Evolutionary conservation across 2,329 filamentous ascomycete genomes (phyloP).

Genomic region (Paraconiothyrium brasiliense): DNA sequence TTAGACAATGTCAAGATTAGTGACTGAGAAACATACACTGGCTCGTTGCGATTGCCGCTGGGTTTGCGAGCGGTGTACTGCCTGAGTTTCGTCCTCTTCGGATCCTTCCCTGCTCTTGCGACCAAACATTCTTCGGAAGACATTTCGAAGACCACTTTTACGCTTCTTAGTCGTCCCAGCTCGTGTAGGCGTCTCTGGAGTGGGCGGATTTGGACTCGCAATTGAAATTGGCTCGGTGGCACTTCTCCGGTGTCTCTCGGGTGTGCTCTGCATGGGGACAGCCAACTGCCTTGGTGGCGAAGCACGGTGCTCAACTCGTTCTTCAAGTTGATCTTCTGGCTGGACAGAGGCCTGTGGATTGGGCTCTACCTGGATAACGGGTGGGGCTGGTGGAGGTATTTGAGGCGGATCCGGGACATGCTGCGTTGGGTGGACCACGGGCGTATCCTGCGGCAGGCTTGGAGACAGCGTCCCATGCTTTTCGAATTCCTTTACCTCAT

Average conservation of each 20-base stretch:
- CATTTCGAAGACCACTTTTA: conserved; percentile 47
- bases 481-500: conserved; percentile 45
- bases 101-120: conserved; percentile 40
- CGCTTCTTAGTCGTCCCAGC: conserved; percentile 44
- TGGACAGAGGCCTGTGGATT: conserved; percentile 6
- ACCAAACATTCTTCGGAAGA: conserved; percentile 52
- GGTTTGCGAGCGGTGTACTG: conserved; percentile 1
- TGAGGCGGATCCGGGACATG: conserved; percentile 26
- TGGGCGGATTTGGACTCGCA: conserved; percentile 41
- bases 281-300: conserved; percentile 33
- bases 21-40: conserved; percentile 39
- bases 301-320: conserved; percentile 21
- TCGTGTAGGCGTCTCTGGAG: conserved; percentile 39
- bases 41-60: conserved; percentile 41
- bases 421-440: conserved; percentile 25
- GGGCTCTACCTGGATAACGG: conserved; percentile 10
- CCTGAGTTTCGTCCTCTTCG: conserved; percentile 33
- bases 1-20: not conserved
- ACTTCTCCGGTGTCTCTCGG: conserved; percentile 37
- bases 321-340: conserved; percentile 14
- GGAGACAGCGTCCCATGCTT: conserved; percentile 29
- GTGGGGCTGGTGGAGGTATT: conserved; percentile 24
- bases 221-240: conserved; percentile 33
- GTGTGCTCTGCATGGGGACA: conserved; percentile 34
- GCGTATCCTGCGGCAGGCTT: conserved; percentile 27